A percentile compares a stretch with the other conserved stretches of the same genome.
These are phyloP conservation scores for Zizania latifolia DNA, from an alignment of 176 grass and related monocot species.

Conservation along the genomic window DNA sequence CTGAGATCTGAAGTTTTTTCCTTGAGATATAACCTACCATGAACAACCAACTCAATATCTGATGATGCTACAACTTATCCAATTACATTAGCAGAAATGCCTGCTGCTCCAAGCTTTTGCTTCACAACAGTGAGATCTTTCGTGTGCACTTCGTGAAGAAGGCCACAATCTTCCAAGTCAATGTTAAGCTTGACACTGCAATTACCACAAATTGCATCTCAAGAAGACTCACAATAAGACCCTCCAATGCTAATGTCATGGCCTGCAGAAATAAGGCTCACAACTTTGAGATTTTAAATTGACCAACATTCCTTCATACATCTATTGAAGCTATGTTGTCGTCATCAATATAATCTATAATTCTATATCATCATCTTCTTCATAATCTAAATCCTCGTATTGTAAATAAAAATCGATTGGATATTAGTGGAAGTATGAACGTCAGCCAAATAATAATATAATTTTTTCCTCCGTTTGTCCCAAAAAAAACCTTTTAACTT, in stretches of 20 bases:
- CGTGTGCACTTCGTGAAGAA: conserved; percentile 52
- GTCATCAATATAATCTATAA: too few relatives aligned
- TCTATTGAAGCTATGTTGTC: too few relatives aligned
- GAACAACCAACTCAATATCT: conserved; percentile 53
- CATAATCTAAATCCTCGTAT: too few relatives aligned
- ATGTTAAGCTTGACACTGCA: conserved; percentile 68
- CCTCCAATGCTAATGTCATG: conserved; percentile 94
- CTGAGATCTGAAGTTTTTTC: conserved; percentile 72
- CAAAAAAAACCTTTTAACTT: too few relatives aligned
- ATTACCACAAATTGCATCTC: conserved; percentile 95
- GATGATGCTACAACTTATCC: conserved; percentile 59
- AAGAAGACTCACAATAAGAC: conserved; percentile 65
- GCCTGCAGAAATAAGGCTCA: conserved; percentile 67
- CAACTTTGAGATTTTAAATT: too few relatives aligned
- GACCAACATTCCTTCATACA: too few relatives aligned
- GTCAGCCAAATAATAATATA: too few relatives aligned
- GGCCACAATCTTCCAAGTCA: conserved; percentile 38
- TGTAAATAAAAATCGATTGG: too few relatives aligned
- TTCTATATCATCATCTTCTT: too few relatives aligned
- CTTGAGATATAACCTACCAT: conserved; percentile 48
- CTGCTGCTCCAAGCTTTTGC: conserved; percentile 56
- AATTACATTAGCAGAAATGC: conserved; percentile 54
- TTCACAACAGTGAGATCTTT: conserved; percentile 42
- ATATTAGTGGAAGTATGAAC: too few relatives aligned
- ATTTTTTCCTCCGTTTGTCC: too few relatives aligned